Base-by-base conservation (phyloP, 176 grass and related monocot genomes). In the Paspalum notatum region DNA sequence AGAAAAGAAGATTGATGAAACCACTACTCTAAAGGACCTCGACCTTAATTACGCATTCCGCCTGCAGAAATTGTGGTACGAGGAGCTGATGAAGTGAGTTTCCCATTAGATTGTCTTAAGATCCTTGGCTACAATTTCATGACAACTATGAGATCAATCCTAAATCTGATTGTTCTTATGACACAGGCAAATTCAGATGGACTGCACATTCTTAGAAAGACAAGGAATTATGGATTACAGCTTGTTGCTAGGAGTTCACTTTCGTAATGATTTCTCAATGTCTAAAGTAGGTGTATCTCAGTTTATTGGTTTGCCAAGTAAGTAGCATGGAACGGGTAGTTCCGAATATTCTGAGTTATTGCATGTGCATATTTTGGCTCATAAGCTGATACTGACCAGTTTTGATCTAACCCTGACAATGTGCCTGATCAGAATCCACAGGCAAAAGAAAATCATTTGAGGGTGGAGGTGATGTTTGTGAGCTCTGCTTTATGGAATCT, bases 211-310 rank as follows among this genome's bases (percentile, higher is more conserved):
- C 75, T 81, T 94, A 46, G 85, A 94, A 81, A 68, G 85, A 64
- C 88, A 94, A 53, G 71, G 92, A 61, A 94, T 94, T 75, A 91
- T 94, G 92, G 92, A 94, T 57, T 94, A 94, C 57, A 91, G 92
- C 81, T 60, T 94, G 40, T 45, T 94, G 76, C 73, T 94, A 68
- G 92, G 89, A 69, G 71, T 94, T 74, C 92, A 94, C 70, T 94
- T 94, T 72, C 71, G 75, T 40, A 76, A 86, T 77, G 85, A 94
- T 68, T 80, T 83, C 62, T 89, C 85, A 4, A 65, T 68, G 58
- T 69, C 91, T 59, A 88, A 85, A 63, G 77, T 81, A 57, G 85
- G 80, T 21, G 25, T 83, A 56, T 68, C 92, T 72, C 80, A 82
- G 52, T 65, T 26, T 43, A 72, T 66, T 60, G 66, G 75, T 84